These are phyloP conservation scores for Aristolochia californica DNA, from an alignment of 164 flowering plant genomes.

Conservation along the genomic window DNA sequence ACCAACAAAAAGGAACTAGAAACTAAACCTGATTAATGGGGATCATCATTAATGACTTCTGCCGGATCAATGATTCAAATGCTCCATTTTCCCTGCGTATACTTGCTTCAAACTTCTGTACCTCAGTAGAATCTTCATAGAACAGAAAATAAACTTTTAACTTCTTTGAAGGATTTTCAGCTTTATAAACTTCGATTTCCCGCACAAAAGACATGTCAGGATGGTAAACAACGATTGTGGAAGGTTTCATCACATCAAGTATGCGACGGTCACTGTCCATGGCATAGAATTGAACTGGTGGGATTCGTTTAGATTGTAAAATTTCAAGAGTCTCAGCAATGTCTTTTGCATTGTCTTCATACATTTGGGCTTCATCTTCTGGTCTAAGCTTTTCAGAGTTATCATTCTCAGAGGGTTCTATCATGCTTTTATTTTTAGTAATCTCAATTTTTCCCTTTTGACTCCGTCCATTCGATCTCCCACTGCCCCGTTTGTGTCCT, in stretches of 20 bases:
- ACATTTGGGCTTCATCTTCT: conserved; percentile 18
- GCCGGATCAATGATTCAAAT: conserved; percentile 91
- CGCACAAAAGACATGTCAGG: conserved; percentile 92
- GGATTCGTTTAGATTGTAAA: conserved; percentile 34
- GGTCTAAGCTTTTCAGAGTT: conserved; percentile 17
- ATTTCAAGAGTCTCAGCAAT: conserved; percentile 14
- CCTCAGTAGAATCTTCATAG: conserved; percentile 91
- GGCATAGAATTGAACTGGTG: conserved; percentile 72
- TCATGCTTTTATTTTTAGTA: conserved; percentile 9
- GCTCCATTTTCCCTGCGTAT: conserved; percentile 90
- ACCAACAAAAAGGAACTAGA: not conserved
- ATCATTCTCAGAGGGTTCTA: conserved; percentile 6
- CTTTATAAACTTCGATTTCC: conserved; percentile 85
- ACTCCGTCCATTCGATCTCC: conserved; percentile 20
- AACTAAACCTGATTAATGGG: conserved; percentile 69
- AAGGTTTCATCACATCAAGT: conserved; percentile 73
- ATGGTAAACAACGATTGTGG: conserved; percentile 75
- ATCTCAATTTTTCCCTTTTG: conserved; percentile 2
- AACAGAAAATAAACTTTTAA: conserved; percentile 88
- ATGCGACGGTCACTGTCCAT: conserved; percentile 63
- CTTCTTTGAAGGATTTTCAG: conserved; percentile 64
- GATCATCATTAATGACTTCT: conserved; percentile 92
- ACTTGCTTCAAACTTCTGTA: conserved; percentile 95
- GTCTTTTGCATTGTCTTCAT: conserved; percentile 13
- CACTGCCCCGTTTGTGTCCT: conserved; percentile 23